phyloP scores from a whole-genome alignment of 2,329 filamentous ascomycete genomes.

The Fusarium sp. region DNA sequence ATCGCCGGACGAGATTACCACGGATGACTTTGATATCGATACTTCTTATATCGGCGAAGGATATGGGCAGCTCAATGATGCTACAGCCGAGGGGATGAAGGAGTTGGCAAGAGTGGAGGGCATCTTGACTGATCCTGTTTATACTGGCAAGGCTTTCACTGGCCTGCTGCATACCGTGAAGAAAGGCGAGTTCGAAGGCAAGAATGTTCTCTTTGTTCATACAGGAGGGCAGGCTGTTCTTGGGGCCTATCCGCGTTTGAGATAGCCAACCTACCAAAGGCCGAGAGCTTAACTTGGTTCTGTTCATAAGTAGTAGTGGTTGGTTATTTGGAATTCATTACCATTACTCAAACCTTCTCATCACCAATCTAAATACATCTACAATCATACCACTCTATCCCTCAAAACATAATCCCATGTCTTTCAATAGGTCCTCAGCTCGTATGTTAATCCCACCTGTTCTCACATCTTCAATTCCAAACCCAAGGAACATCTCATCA shows the following conservation, averaged over 20 bases:
- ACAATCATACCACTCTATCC: background rate
- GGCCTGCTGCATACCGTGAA: conserved; percentile 6
- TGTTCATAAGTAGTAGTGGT: background rate
- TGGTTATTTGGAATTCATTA: background rate
- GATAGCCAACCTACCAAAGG: background rate
- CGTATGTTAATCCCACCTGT: conserved; percentile 62
- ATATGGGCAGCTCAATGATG: conserved; percentile 14
- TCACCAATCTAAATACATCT: background rate
- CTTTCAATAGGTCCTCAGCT: conserved; percentile 60
- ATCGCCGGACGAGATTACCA: conserved; percentile 7
- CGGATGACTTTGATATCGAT: conserved; percentile 20
- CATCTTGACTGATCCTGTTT: conserved; percentile 28
- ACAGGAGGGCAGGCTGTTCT: conserved; percentile 26
- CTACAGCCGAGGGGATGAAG: conserved; percentile 14
- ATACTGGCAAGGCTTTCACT: conserved; percentile 23
- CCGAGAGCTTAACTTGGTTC: background rate
- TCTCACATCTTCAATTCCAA: conserved; percentile 65
- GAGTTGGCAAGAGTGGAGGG: conserved; percentile 20
- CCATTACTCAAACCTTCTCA: background rate
- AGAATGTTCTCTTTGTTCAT: conserved; percentile 22
- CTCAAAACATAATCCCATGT: conserved; percentile 44
- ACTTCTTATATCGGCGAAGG: conserved; percentile 13
- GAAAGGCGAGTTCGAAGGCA: background rate
- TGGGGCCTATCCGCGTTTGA: conserved; percentile 8
- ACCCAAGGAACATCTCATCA: conserved; percentile 64